phyloP scores from a whole-genome alignment of 495 filamentous ascomycete genomes.

The Chlorociboria aeruginascens region DNA sequence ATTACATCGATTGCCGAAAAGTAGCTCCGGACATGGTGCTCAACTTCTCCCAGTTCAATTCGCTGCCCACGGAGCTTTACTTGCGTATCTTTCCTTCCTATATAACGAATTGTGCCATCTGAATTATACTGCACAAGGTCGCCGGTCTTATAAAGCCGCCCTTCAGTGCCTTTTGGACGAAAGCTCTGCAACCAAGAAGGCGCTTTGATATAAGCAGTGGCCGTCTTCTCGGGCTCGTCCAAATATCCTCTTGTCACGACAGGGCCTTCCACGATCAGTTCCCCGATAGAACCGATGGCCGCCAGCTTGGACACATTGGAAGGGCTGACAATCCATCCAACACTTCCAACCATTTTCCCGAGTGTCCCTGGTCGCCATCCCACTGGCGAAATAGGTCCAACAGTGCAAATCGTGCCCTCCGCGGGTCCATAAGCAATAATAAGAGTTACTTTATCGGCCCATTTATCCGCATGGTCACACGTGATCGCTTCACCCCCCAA shows the following conservation, averaged over 20 bases:
- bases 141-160: constrained; percentile 45
- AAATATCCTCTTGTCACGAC: constrained; percentile 40
- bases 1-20: not conserved
- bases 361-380: too few species aligned
- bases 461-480: not conserved
- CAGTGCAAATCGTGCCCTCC: constrained; percentile 16
- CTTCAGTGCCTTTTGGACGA: constrained; percentile 5
- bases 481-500: constrained; percentile 32
- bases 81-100: constrained; percentile 19
- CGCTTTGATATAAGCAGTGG: constrained; percentile 19
- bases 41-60: constrained; percentile 20
- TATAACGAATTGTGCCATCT: constrained; percentile 30
- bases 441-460: not conserved
- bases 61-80: constrained; percentile 20
- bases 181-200: not conserved
- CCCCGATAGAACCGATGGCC: constrained; percentile 46
- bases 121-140: constrained; percentile 36
- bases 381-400: constrained; percentile 14
- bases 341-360: too few species aligned
- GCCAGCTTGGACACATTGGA: constrained; percentile 36
- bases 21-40: constrained; percentile 13
- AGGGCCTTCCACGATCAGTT: constrained; percentile 48
- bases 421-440: constrained; percentile 37
- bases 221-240: constrained; percentile 7
- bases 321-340: constrained; percentile 44